phyloP scores from a whole-genome alignment of 2,329 filamentous ascomycete genomes.

The Penicillium sclerotiorum region DNA sequence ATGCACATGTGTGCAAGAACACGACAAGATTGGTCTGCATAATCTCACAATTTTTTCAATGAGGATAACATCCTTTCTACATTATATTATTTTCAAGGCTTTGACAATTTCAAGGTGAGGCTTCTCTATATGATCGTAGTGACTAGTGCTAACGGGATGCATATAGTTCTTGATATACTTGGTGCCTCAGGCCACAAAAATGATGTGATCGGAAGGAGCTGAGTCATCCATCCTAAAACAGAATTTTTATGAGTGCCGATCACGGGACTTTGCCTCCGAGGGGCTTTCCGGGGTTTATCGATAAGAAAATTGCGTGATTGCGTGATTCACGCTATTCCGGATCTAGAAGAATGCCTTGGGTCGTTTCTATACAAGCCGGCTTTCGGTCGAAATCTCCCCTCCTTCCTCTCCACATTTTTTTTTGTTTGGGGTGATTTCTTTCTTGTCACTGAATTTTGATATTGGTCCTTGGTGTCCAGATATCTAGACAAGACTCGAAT shows the following conservation, averaged over 20 bases:
- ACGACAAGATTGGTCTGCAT: too few relatives aligned
- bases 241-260: constrained; percentile 3
- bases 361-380: constrained; percentile 31
- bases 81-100: too few relatives aligned
- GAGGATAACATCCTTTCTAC: too few relatives aligned
- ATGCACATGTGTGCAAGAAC: too few relatives aligned
- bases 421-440: constrained; percentile 22
- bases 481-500: constrained; percentile 28
- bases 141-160: too few relatives aligned
- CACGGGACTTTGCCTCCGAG: constrained; percentile 11
- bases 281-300: constrained; percentile 17
- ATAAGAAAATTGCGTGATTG: constrained; percentile 42
- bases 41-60: too few relatives aligned
- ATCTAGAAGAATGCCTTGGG: constrained; percentile 32
- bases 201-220: background rate
- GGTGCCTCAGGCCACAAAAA: background rate
- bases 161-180: too few relatives aligned
- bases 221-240: constrained; percentile 5
- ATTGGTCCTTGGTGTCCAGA: constrained; percentile 22
- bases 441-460: constrained; percentile 23
- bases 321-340: constrained; percentile 32
- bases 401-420: constrained; percentile 25
- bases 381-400: constrained; percentile 18
- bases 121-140: too few relatives aligned
- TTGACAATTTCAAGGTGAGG: too few relatives aligned